Conservation (phyloP, 2,329 filamentous ascomycete genomes). For the Nothopassalora personata region DNA sequence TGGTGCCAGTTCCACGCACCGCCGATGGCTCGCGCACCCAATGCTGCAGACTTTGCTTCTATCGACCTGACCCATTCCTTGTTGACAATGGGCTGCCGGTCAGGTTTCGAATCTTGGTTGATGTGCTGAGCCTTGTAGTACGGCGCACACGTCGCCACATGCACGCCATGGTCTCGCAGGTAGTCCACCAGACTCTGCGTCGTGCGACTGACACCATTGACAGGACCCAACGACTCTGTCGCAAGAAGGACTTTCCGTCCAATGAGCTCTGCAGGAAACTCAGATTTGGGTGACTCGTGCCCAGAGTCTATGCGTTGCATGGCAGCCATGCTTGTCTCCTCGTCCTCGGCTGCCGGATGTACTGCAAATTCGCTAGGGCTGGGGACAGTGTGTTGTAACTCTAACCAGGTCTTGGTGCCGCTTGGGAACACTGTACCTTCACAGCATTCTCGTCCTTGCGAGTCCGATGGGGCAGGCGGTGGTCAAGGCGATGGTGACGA, state of each 20-base stretch:
- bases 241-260: conserved; percentile 61
- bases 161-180: conserved; percentile 57
- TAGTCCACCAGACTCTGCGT: conserved; percentile 66
- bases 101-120: conserved; percentile 20
- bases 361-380: not conserved
- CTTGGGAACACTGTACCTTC: not conserved
- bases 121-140: conserved; percentile 52
- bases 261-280: conserved; percentile 45
- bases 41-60: conserved; percentile 28
- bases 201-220: conserved; percentile 68
- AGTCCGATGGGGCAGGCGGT: not conserved
- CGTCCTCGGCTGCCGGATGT: not conserved
- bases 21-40: conserved; percentile 31
- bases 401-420: not conserved
- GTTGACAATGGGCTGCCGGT: conserved; percentile 30
- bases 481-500: not conserved
- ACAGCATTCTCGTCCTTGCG: conserved; percentile 1
- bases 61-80: conserved; percentile 31
- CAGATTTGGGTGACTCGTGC: conserved; percentile 1
- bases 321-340: not conserved
- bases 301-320: not conserved
- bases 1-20: conserved; percentile 32
- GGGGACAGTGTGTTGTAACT: not conserved
- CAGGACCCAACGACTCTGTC: conserved; percentile 66
- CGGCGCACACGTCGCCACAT: conserved; percentile 63